Evolutionary conservation across 768 basidiomycete species (phyloP), one percentile per base, ranked within the genome.

Genomic region (Suillus tomentosus): DNA sequence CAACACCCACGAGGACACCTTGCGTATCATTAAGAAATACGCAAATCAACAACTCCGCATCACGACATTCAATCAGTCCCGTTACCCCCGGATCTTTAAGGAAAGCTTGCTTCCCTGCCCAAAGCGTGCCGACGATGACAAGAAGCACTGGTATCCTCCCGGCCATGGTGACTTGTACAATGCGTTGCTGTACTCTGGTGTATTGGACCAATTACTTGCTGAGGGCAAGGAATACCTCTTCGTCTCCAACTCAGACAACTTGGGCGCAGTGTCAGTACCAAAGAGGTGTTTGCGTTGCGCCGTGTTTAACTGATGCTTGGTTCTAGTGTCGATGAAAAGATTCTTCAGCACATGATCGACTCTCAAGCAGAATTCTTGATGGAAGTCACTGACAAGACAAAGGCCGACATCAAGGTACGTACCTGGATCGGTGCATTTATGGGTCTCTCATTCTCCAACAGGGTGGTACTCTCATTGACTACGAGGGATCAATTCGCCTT

Each of bases 351-450:
- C 78, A 89, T 91, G 85, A 82, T 87, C 54, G 82, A 87, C 68
- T 78, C 76, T 37, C 79, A 85, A 64, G 82, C 87, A 60, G 88
- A 90, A 74, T 89, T 88, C 78, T 72, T 89, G 68, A 88, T 88
- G 87, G 87, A 90, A 71, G 87, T 91, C 65, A 91, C 90, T 11
- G 90, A 91, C 83, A 91, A 91, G 82, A 91, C 90, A 70, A 91
- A 91, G 79, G 89, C 90, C 37, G 89, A 90, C 69, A 85, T 90
- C 77, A 90, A 90, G 78, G 74, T 69, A 42, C 10, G 47, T 63
- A 51, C 14, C 19, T 45, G 15, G 22, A 36, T 51, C 11, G 8
- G 22, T 24, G 5, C 22, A 27, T 17, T 27, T 53, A 58, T 13
- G 15, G 19, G 8, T 45, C 37, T 37, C 61, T 9, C 47, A 54